phyloP scores from a whole-genome alignment of 2,329 filamentous ascomycete species.

The Pyrenophora graminea region DNA sequence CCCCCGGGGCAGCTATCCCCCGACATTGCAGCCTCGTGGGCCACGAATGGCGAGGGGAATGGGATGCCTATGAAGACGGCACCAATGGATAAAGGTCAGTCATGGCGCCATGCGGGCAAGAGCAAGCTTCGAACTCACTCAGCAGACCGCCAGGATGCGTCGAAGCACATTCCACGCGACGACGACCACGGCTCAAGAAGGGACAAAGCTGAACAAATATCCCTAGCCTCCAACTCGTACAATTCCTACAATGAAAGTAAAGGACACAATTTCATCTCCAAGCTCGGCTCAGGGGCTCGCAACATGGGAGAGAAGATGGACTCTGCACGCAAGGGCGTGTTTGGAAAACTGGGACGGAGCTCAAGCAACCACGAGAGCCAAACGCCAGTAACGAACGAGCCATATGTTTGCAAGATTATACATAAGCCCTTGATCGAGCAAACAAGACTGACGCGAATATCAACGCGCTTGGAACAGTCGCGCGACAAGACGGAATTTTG shows the following conservation, averaged over 20 bases:
- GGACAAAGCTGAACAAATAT: constrained; percentile 41
- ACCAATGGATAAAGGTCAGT: constrained; percentile 68
- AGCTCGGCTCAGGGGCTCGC: constrained; percentile 71
- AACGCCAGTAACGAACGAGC: constrained; percentile 68
- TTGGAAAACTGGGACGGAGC: constrained; percentile 75
- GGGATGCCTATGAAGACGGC: constrained; percentile 63
- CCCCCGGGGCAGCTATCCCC: constrained; percentile 37
- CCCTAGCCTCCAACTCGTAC: constrained; percentile 54
- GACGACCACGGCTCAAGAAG: constrained; percentile 33
- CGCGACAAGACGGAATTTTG: constrained; percentile 97
- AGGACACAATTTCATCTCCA: constrained; percentile 70
- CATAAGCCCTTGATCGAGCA: constrained; percentile 86
- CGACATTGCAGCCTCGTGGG: constrained; percentile 35
- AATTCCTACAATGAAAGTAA: constrained; percentile 62
- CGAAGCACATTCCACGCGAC: constrained; percentile 37
- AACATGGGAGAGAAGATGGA: constrained; percentile 71
- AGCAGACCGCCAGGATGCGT: constrained; percentile 63
- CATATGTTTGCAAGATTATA: constrained; percentile 83
- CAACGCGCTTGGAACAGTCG: constrained; percentile 83
- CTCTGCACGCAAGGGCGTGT: constrained; percentile 79
- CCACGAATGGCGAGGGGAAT: constrained; percentile 44
- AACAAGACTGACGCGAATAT: constrained; percentile 87
- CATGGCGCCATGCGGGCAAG: constrained; percentile 68
- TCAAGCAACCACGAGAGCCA: constrained; percentile 72
- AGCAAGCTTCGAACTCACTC: constrained; percentile 68